Percentiles rank a stretch among this genome's conserved stretches.
These are phyloP conservation scores for Colletotrichum incanum DNA, from an alignment of 2,329 filamentous ascomycete species.

Conservation along the genomic window DNA sequence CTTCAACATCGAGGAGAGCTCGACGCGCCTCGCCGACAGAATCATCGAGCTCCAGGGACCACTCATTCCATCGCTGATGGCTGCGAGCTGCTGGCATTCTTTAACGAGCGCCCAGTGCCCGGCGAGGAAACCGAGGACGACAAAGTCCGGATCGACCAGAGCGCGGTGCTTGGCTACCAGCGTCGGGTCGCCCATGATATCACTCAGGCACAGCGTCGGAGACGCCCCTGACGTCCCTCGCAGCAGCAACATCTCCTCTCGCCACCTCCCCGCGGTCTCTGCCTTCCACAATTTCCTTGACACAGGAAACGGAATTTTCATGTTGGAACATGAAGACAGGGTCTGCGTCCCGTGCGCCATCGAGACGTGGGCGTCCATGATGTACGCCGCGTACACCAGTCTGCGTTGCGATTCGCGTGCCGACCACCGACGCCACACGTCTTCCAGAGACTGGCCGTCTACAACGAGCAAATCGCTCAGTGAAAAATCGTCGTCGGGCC, in stretches of 20 bases:
- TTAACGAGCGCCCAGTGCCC: conserved; percentile 3
- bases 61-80: neutral
- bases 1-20: conserved; percentile 2
- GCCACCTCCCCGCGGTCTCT: neutral
- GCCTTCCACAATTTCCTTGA: conserved; percentile 4
- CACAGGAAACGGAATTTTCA: neutral
- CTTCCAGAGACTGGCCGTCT: neutral
- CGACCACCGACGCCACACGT: conserved; percentile 3
- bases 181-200: neutral
- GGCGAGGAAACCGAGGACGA: neutral
- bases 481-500: neutral
- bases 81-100: conserved; percentile 18
- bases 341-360: conserved; percentile 11
- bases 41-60: conserved; percentile 24
- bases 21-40: conserved; percentile 6
- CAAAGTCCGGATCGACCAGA: neutral
- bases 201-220: neutral
- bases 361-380: conserved; percentile 13
- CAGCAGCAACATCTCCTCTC: neutral
- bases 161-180: neutral
- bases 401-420: neutral
- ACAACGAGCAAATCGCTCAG: neutral
- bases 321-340: neutral
- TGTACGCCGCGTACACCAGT: conserved; percentile 20
- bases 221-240: no score